Percentiles rank a stretch among this genome's conserved stretches.
Evolutionary conservation across 1,139 yeast species (phyloP).

Genomic region (Saccharomyces hybrid): DNA sequence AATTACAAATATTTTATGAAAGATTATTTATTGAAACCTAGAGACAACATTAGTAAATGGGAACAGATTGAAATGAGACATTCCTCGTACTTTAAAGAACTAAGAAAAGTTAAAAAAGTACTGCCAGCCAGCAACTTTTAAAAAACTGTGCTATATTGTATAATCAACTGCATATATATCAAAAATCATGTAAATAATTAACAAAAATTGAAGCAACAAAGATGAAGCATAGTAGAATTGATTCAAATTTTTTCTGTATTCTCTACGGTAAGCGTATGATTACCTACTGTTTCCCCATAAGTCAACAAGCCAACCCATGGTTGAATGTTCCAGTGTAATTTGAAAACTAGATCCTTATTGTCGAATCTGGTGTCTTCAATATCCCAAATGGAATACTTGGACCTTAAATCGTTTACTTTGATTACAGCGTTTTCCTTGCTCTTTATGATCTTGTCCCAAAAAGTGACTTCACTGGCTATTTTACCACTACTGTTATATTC

Average conservation of each 20-base stretch:
- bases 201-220: not conserved
- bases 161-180: constrained; percentile 1
- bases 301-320: constrained; percentile 79
- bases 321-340: constrained; percentile 85
- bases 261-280: constrained; percentile 1
- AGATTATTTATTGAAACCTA: constrained; percentile 23
- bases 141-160: not conserved
- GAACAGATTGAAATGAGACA: constrained; percentile 18
- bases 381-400: constrained; percentile 88
- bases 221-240: not conserved
- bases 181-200: not conserved
- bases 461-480: constrained; percentile 58
- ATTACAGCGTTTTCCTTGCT: constrained; percentile 52
- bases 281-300: constrained; percentile 52
- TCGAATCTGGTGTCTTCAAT: constrained; percentile 52
- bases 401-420: constrained; percentile 44
- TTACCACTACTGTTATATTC: constrained; percentile 46
- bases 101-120: constrained; percentile 19
- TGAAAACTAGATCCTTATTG: constrained; percentile 60
- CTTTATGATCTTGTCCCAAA: constrained; percentile 83
- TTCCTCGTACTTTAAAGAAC: constrained; percentile 12
- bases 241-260: not conserved
- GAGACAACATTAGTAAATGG: constrained; percentile 22
- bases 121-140: constrained; percentile 5
- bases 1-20: constrained; percentile 28